Conservation (phyloP, 2,329 filamentous ascomycete genomes). For the Hypoxylon sp. region DNA sequence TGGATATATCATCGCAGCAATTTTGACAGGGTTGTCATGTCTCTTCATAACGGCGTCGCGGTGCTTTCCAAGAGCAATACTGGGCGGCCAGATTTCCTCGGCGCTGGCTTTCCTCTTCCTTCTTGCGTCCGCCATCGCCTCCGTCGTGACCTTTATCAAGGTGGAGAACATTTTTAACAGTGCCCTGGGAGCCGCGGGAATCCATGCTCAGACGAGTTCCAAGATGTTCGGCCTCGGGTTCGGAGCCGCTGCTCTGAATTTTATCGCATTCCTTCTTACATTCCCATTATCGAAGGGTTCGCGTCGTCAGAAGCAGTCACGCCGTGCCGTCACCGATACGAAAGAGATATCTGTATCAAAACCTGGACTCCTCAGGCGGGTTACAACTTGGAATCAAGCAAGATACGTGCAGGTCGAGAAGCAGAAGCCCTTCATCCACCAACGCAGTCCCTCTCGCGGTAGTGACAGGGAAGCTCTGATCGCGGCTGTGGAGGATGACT, state of each 20-base stretch:
- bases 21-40: constrained; percentile 44
- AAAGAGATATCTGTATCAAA: constrained; percentile 7
- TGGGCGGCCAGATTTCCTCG: constrained; percentile 41
- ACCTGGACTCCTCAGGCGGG: constrained; percentile 39
- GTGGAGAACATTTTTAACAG: constrained; percentile 48
- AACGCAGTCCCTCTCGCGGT: constrained; percentile 1
- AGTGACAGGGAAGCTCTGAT: constrained; percentile 26
- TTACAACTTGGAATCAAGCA: constrained; percentile 47
- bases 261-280: constrained; percentile 34
- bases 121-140: constrained; percentile 46
- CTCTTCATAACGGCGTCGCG: constrained; percentile 41
- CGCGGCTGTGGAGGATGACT: constrained; percentile 27
- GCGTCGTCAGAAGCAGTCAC: background rate
- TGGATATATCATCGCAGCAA: constrained; percentile 49
- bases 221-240: constrained; percentile 48
- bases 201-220: constrained; percentile 42
- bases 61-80: constrained; percentile 31
- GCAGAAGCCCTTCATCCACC: constrained; percentile 38
- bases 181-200: constrained; percentile 44
- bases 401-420: constrained; percentile 52
- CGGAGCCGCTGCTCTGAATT: constrained; percentile 44
- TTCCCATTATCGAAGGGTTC: background rate
- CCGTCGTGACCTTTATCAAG: constrained; percentile 45
- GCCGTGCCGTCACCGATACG: constrained; percentile 1
- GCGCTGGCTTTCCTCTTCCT: constrained; percentile 46